Percentiles rank a stretch among this genome's conserved stretches.
phyloP scores from a whole-genome alignment of 2,329 filamentous ascomycete species.

The Calonectria ilicicola region DNA sequence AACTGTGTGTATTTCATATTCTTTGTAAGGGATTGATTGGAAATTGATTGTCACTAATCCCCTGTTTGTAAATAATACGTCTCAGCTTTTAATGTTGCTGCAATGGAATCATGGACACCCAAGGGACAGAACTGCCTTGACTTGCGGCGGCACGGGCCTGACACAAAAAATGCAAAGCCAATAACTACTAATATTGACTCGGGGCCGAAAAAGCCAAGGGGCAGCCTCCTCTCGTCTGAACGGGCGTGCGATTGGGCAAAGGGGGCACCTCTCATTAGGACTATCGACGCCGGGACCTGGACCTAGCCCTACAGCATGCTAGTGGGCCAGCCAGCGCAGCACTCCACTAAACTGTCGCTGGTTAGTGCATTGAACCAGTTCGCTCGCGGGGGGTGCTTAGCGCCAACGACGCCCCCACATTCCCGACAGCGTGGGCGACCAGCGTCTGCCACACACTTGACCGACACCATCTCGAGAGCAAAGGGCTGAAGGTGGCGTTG shows the following conservation, averaged over 20 bases:
- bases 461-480: neutral
- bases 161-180: neutral
- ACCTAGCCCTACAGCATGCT: neutral
- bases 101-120: no score
- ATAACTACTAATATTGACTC: neutral
- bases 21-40: no score
- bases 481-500: neutral
- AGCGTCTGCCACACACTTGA: neutral
- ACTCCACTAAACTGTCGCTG: neutral
- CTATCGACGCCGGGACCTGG: neutral
- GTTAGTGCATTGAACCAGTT: neutral
- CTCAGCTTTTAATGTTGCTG: no score
- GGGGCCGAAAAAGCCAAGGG: neutral
- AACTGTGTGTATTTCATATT: no score
- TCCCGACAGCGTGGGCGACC: neutral
- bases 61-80: no score
- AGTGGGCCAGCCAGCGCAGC: neutral
- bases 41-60: no score
- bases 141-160: neutral
- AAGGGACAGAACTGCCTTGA: no score
- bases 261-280: neutral
- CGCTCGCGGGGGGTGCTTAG: neutral
- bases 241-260: neutral
- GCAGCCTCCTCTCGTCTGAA: neutral
- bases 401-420: neutral